Evolutionary conservation across 1,139 yeast species (phyloP).

Genomic region (Yamadazyma diospyri): DNA sequence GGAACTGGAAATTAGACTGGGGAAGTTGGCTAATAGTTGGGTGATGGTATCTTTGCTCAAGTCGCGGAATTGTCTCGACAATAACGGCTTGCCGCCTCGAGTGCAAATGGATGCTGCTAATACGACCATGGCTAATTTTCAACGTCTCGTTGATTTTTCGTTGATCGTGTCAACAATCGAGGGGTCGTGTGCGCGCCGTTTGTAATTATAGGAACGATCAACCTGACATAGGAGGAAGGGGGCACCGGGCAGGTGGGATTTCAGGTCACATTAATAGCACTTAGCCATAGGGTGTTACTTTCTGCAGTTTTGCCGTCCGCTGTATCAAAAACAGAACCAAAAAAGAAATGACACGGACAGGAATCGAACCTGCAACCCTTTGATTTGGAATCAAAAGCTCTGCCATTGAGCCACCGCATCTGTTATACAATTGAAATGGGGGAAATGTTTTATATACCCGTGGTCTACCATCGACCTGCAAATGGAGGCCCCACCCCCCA

Average conservation of each 20-base stretch:
- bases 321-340: too few species aligned
- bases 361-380: constrained; percentile 33
- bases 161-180: constrained; percentile 6
- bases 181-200: constrained; percentile 1
- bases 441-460: too few species aligned
- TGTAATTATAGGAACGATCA: neutral
- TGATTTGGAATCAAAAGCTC: constrained; percentile 30
- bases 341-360: constrained; percentile 25
- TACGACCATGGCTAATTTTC: constrained; percentile 35
- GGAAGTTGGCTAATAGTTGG: constrained; percentile 81
- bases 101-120: constrained; percentile 95
- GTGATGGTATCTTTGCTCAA: constrained; percentile 83
- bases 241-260: too few species aligned
- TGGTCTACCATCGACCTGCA: too few species aligned
- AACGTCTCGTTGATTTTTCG: constrained; percentile 6
- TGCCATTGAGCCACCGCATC: constrained; percentile 33
- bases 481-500: too few species aligned
- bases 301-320: too few species aligned
- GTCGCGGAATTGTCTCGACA: constrained; percentile 91
- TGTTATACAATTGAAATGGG: too few species aligned
- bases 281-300: too few species aligned
- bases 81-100: constrained; percentile 88
- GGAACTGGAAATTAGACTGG: constrained; percentile 69
- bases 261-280: neutral
- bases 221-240: too few species aligned